Base-by-base conservation (phyloP, 2,329 filamentous ascomycete species). In the Lachnellula willkommii region DNA sequence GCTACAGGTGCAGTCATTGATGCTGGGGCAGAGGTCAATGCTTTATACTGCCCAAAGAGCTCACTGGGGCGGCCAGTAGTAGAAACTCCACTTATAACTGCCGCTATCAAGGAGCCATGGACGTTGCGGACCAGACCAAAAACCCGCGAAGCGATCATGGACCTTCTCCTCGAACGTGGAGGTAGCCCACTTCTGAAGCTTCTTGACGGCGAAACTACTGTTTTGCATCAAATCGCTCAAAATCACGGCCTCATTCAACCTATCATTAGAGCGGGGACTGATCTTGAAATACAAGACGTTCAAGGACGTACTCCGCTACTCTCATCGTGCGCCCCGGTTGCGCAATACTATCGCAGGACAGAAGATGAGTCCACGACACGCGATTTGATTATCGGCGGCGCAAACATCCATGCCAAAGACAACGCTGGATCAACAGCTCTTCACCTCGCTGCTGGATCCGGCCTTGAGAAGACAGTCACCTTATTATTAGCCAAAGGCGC, bases 381-480 rank as follows among this genome's bases (percentile, higher is more conserved):
- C 20, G 50, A 36, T 28, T 36, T 57, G 32, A 48, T 57, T 32
- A 11, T 40, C 12, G 51, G 46, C 35, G 59, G 59, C 26, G 50
- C 56, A 22, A 42, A 59, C 50, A 52, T 56, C 12, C 20, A 56
- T 24, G 53, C 56, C 22, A 28, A 40, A 17, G 56, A 60, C 37
- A 47, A 47, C 22, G 50, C 39, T n/a, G 53, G 59, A 17, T 50
- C 42, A 46, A 58, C 48, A 5, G 46, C 54, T 15, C 46, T 60
- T 3, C 56, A 58, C 20, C 22, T 50, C 12, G 42, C 42, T n/a
- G 12, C 26, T n/a, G 6, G 37, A 26, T 22, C 32, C 9, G 12
- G 12, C 12, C n/a, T 37, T 4, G 17, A 46, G n/a, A n/a, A 8
- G 14, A 24, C 20, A 15, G 40, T 42, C 39, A 52, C 35, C 11